Percentiles rank a stretch among this genome's conserved stretches.
Conservation (phyloP, 164 flowering plant species). For the Aristolochia fimbriata region DNA sequence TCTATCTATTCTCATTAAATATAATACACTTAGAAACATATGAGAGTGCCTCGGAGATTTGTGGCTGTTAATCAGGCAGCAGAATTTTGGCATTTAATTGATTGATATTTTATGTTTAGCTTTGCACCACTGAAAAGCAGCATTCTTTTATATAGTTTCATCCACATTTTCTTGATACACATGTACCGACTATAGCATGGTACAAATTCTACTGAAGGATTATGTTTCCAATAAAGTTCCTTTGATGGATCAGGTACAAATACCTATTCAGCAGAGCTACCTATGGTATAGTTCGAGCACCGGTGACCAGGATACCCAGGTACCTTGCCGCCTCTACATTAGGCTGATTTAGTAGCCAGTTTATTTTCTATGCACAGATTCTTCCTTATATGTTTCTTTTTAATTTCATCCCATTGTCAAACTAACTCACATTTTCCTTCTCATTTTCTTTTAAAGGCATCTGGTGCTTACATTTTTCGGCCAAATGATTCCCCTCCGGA, state of each 20-base stretch:
- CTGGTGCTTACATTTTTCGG: slow-evolving; percentile 87
- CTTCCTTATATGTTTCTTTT: neutral
- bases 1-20: no score
- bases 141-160: no score
- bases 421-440: neutral
- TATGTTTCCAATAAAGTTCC: neutral
- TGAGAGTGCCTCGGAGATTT: no score
- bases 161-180: no score
- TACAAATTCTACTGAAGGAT: neutral
- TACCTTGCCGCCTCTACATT: slow-evolving; percentile 9
- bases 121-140: no score
- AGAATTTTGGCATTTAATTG: no score
- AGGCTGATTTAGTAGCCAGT: neutral
- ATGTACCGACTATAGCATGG: no score
- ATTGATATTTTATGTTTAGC: no score
- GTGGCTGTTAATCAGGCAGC: no score
- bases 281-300: slow-evolving; percentile 66
- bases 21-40: no score
- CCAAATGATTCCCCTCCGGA: slow-evolving; percentile 44
- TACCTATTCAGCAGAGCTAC: slow-evolving; percentile 76
- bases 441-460: slow-evolving; percentile 29
- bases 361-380: neutral
- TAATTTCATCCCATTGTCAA: neutral
- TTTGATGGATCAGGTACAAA: slow-evolving; percentile 39
- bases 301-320: slow-evolving; percentile 46